Evolutionary conservation across 2,329 filamentous ascomycete species (phyloP).

Genomic region (Metarhizium robertsii): DNA sequence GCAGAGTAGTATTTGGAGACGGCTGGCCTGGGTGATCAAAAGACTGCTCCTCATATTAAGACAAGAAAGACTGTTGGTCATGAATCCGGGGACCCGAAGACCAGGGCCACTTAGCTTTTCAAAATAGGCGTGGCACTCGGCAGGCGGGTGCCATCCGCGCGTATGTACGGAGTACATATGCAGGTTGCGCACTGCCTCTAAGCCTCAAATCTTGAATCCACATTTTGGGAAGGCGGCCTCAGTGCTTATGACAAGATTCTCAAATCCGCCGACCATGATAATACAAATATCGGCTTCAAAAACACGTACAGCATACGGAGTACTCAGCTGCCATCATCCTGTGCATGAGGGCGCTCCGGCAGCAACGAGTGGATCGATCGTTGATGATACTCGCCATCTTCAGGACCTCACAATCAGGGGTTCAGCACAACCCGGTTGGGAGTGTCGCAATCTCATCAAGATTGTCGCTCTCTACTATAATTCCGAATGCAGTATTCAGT

Average conservation of each 20-base stretch:
- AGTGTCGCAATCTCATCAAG: not conserved
- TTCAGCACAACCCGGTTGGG: too few species aligned
- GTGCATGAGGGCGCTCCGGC: too few species aligned
- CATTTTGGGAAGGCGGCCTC: constrained; percentile 2
- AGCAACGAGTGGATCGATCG: too few species aligned
- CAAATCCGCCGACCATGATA: not conserved
- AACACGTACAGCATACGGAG: not conserved
- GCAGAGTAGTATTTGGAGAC: too few species aligned
- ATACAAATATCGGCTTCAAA: constrained; percentile 1
- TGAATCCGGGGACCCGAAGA: not conserved
- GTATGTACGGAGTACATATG: not conserved
- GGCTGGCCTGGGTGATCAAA: too few species aligned
- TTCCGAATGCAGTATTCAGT: not conserved
- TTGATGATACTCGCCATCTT: too few species aligned
- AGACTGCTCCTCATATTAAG: not conserved
- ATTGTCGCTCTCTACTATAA: not conserved
- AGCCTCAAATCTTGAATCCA: not conserved
- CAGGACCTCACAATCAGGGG: not conserved
- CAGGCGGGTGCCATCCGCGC: not conserved
- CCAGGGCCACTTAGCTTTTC: not conserved
- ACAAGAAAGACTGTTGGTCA: not conserved
- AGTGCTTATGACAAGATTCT: not conserved
- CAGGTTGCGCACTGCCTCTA: not conserved
- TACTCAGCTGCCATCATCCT: not conserved
- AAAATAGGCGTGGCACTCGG: not conserved